Conservation (phyloP, 768 basidiomycete species). For the Lyophyllum atratum region DNA sequence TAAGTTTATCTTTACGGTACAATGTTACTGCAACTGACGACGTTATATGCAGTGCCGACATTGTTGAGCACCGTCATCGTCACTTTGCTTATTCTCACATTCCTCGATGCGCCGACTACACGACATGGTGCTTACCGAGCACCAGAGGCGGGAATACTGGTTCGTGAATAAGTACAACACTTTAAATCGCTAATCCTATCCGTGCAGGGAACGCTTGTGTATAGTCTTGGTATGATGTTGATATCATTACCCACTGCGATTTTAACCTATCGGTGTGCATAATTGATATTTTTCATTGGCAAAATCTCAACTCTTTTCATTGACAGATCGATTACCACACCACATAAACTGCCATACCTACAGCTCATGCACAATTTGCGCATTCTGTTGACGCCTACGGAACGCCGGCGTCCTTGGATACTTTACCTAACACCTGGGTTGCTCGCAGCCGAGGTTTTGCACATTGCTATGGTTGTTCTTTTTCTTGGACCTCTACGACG, state of each 20-base stretch:
- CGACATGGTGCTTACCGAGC: constrained; percentile 68
- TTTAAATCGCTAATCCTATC: background rate
- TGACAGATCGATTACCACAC: constrained; percentile 78
- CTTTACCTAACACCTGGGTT: constrained; percentile 79
- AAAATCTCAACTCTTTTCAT: constrained; percentile 6
- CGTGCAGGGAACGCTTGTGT: constrained; percentile 56
- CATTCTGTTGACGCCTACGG: constrained; percentile 77
- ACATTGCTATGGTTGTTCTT: constrained; percentile 48
- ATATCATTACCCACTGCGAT: constrained; percentile 70
- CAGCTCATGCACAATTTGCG: constrained; percentile 60
- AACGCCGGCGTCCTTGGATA: constrained; percentile 77
- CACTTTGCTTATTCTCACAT: constrained; percentile 56
- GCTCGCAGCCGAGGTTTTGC: constrained; percentile 57
- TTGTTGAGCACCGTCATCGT: constrained; percentile 52
- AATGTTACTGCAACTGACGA: background rate
- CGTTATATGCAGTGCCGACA: constrained; percentile 39
- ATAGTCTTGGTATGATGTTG: constrained; percentile 66
- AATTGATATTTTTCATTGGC: background rate
- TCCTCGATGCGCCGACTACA: constrained; percentile 57
- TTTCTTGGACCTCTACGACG: constrained; percentile 49
- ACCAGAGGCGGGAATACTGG: constrained; percentile 59
- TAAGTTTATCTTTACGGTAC: constrained; percentile 22
- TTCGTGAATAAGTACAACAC: constrained; percentile 15
- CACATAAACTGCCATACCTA: constrained; percentile 71
- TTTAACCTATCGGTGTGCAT: constrained; percentile 70